A percentile compares a stretch with the other conserved stretches of the same genome.
Evolutionary conservation across 1,284 basidiomycete genomes (phyloP).

Genomic region (Puccinia triticina): DNA sequence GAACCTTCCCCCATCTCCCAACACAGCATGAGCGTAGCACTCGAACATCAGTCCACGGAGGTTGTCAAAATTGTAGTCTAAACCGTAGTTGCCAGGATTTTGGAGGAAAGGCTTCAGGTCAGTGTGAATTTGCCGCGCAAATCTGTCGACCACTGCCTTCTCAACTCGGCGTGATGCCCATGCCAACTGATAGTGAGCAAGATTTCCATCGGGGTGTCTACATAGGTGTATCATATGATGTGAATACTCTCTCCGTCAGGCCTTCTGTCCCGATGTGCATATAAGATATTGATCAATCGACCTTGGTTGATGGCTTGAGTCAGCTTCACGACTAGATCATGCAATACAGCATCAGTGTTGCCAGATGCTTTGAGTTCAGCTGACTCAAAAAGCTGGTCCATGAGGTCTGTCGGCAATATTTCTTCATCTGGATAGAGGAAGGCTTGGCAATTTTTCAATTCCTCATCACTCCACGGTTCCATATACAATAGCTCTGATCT

Average conservation of each 20-base stretch:
- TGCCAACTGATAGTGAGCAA: neutral
- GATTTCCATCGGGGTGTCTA: neutral
- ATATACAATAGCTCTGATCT: conserved; percentile 3
- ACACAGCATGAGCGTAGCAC: no score
- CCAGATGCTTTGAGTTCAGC: neutral
- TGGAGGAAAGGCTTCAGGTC: neutral
- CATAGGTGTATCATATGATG: conserved; percentile 7
- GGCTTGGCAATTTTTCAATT: conserved; percentile 7
- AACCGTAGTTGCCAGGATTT: neutral
- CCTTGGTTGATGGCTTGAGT: neutral
- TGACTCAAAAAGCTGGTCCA: neutral
- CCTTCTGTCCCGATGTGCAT: neutral
- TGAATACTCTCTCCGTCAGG: conserved; percentile 1
- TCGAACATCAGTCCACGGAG: no score
- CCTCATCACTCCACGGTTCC: neutral
- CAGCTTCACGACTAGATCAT: neutral
- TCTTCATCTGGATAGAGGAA: conserved; percentile 17
- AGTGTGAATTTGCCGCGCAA: neutral
- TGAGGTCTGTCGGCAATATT: neutral
- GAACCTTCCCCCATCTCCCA: no score
- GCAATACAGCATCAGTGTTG: neutral
- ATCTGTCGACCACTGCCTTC: neutral
- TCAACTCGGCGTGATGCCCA: conserved; percentile 16
- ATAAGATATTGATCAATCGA: neutral
- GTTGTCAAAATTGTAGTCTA: no score